phyloP scores from a whole-genome alignment of 2,329 filamentous ascomycete genomes.

The Alternaria ventricosa region DNA sequence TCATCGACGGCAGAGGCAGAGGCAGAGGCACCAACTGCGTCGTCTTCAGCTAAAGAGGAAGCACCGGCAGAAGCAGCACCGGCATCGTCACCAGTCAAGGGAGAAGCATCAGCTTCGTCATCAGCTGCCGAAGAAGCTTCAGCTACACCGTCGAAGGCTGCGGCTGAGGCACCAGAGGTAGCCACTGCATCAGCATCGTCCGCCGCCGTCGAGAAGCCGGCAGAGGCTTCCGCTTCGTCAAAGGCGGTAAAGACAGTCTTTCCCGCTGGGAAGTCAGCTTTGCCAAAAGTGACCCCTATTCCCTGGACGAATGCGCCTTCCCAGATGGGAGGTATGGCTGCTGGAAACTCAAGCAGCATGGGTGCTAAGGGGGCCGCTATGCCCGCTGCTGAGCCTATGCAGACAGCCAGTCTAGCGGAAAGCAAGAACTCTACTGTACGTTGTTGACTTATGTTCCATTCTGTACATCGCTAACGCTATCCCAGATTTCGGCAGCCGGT shows the following conservation, averaged over 20 bases:
- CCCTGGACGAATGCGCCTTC: slow-evolving; percentile 1
- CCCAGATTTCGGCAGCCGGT: background rate
- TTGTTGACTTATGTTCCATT: background rate
- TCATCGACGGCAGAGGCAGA: background rate
- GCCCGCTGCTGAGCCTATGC: background rate
- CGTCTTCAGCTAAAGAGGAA: background rate
- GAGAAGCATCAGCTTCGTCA: background rate
- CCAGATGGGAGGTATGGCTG: background rate
- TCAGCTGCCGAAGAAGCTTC: background rate
- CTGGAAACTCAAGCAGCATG: background rate
- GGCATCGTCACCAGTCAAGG: background rate
- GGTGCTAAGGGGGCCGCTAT: background rate
- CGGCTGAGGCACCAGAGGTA: background rate
- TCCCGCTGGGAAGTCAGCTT: slow-evolving; percentile 2
- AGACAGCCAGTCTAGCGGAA: slow-evolving; percentile 8
- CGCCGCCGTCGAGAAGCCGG: background rate
- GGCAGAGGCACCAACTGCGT: background rate
- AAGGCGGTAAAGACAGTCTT: slow-evolving; percentile 2
- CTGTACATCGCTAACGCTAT: background rate
- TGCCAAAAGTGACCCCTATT: slow-evolving; percentile 10
- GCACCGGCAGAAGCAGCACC: background rate
- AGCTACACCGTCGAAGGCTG: background rate
- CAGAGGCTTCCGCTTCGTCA: background rate
- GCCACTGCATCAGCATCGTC: background rate
- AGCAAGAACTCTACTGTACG: slow-evolving; percentile 23